phyloP scores from a whole-genome alignment of 2,329 filamentous ascomycete species.

The Macrophomina phaseolina region DNA sequence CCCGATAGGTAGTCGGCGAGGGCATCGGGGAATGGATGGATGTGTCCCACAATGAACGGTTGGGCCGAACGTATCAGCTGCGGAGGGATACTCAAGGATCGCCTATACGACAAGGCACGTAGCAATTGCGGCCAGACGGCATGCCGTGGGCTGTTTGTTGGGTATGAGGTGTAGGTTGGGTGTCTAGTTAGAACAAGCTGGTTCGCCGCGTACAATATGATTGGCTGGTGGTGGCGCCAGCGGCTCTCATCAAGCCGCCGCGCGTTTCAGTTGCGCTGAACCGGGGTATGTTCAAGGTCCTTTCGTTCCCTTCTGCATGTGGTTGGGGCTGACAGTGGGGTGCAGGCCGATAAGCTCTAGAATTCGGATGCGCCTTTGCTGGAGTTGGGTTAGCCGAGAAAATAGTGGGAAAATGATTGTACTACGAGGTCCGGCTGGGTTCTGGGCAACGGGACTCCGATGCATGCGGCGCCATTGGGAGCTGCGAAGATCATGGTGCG shows the following conservation, averaged over 20 bases:
- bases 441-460: neutral
- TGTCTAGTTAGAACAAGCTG: no score
- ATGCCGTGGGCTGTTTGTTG: neutral
- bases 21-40: neutral
- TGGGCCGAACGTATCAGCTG: no score
- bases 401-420: neutral
- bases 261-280: slow-evolving; percentile 13
- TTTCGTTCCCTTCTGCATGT: no score
- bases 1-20: neutral
- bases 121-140: neutral
- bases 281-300: neutral
- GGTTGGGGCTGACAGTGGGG: neutral
- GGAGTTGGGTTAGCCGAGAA: neutral
- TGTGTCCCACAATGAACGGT: no score
- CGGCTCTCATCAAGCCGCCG: slow-evolving; percentile 16
- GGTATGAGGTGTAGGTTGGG: no score
- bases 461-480: neutral
- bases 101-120: neutral
- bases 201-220: no score
- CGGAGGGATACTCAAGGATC: no score
- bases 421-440: neutral
- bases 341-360: neutral
- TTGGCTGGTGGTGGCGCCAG: neutral
- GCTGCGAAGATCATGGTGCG: neutral
- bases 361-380: neutral